Evolutionary conservation across 1,284 basidiomycete species (phyloP).

Genomic region (Moniliella sp.): DNA sequence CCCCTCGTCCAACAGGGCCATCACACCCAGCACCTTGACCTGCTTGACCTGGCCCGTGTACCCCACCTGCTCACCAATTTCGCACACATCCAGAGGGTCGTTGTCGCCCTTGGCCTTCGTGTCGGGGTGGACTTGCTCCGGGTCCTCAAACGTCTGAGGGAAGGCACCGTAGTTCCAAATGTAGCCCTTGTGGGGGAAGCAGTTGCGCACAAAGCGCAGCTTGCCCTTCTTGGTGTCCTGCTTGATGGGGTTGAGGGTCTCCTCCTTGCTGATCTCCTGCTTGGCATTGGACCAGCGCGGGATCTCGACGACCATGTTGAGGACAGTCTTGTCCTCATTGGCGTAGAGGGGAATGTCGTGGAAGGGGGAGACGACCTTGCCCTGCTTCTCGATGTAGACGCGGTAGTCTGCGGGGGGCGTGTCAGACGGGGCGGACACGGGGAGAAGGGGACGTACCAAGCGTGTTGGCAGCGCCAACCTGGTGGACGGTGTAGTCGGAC

Average conservation of each 20-base stretch:
- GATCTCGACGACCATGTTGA: slow-evolving; percentile 48
- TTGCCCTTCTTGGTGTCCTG: slow-evolving; percentile 91
- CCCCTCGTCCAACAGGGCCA: slow-evolving; percentile 50
- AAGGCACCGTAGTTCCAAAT: slow-evolving; percentile 45
- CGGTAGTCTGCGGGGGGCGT: no score
- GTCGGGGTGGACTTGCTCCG: slow-evolving; percentile 63
- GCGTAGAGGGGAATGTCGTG: slow-evolving; percentile 33
- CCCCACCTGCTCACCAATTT: slow-evolving; percentile 96
- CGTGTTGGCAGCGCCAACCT: slow-evolving; percentile 70
- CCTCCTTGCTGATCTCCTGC: slow-evolving; percentile 95
- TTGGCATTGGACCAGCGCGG: slow-evolving; percentile 95
- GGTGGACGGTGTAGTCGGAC: slow-evolving; percentile 46
- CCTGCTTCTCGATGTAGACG: slow-evolving; percentile 53
- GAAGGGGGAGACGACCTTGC: slow-evolving; percentile 27
- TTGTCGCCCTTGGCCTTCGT: slow-evolving; percentile 98
- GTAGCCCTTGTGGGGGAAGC: slow-evolving; percentile 97
- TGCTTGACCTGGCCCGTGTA: slow-evolving; percentile 96
- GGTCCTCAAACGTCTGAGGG: slow-evolving; percentile 98
- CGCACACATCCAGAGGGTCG: slow-evolving; percentile 96
- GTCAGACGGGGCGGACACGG: no score
- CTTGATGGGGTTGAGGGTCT: slow-evolving; percentile 94
- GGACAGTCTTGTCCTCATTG: slow-evolving; percentile 40
- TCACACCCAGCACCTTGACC: slow-evolving; percentile 99
- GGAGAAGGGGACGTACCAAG: no score
- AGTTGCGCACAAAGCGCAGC: slow-evolving; percentile 92